Evolutionary conservation across 1,139 yeast genomes (phyloP).

Genomic region (Pichia kudriavzevii): DNA sequence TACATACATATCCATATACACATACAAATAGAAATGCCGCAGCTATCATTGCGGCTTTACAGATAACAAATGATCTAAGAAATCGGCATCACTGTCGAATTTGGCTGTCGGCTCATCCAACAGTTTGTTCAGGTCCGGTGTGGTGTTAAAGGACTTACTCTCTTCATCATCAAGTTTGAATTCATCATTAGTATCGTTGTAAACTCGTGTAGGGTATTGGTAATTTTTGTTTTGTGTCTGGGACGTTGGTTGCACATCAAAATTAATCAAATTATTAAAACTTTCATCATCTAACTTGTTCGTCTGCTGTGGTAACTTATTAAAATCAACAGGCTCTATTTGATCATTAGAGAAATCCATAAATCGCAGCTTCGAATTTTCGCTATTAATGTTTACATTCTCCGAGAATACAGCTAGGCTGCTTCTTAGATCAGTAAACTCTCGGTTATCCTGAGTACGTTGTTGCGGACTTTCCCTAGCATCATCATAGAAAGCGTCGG

Average conservation of each 20-base stretch:
- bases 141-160: neutral
- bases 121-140: conserved; percentile 2
- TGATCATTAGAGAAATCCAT: conserved; percentile 12
- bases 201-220: too few species aligned
- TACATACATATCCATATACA: neutral
- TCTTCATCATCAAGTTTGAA: too few species aligned
- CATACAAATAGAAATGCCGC: too few species aligned
- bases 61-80: conserved; percentile 11
- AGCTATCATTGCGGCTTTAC: too few species aligned
- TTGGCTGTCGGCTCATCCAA: conserved; percentile 8
- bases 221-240: neutral
- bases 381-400: conserved; percentile 2
- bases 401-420: conserved; percentile 11
- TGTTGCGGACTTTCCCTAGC: too few species aligned
- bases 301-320: conserved; percentile 7
- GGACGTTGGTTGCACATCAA: too few species aligned
- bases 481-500: too few species aligned
- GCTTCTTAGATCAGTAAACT: conserved; percentile 6
- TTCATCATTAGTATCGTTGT: too few species aligned
- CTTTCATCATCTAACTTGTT: conserved; percentile 1
- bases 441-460: neutral
- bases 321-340: conserved; percentile 12
- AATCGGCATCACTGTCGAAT: conserved; percentile 12
- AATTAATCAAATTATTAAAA: conserved; percentile 1
- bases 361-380: conserved; percentile 10